Evolutionary conservation across 441 rosid genomes (phyloP).

Genomic region (Adansonia madagascariensis): DNA sequence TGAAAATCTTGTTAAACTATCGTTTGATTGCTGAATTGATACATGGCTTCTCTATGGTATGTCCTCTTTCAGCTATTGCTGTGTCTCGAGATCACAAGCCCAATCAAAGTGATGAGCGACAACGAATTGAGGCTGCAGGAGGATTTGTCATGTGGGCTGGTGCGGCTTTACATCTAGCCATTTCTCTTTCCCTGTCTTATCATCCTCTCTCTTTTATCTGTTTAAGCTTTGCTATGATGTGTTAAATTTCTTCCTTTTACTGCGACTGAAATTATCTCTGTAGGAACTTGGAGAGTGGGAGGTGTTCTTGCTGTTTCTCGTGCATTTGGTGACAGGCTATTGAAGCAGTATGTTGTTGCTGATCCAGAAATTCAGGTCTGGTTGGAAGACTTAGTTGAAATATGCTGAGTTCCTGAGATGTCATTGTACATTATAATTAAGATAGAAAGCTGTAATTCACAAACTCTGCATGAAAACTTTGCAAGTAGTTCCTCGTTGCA

Average conservation of each 20-base stretch:
- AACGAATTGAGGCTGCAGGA: constrained; percentile 95
- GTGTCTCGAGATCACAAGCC: constrained; percentile 99
- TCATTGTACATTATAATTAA: neutral
- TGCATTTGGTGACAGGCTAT: constrained; percentile 93
- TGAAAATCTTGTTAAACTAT: constrained; percentile 12
- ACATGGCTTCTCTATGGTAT: constrained; percentile 12
- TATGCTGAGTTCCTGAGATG: neutral
- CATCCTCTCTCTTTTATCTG: neutral
- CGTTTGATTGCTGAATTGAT: neutral
- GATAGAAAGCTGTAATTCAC: constrained; percentile 9
- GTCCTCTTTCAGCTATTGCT: constrained; percentile 70
- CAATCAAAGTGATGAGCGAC: constrained; percentile 94
- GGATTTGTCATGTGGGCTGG: constrained; percentile 99
- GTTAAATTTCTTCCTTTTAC: neutral
- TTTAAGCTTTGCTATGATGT: neutral
- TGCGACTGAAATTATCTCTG: constrained; percentile 27
- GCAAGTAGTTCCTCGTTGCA: neutral
- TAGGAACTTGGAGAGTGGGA: constrained; percentile 99
- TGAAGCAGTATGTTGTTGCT: constrained; percentile 98
- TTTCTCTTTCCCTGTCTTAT: constrained; percentile 17
- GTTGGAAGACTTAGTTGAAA: constrained; percentile 7
- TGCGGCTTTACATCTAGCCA: constrained; percentile 28
- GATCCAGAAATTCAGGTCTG: constrained; percentile 97
- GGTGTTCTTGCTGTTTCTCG: constrained; percentile 99
- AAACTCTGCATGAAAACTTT: constrained; percentile 2